Percentiles rank a stretch among this genome's conserved stretches.
These are phyloP conservation scores for Kwoniella europaea DNA, from an alignment of 768 basidiomycete genomes.

Conservation along the genomic window DNA sequence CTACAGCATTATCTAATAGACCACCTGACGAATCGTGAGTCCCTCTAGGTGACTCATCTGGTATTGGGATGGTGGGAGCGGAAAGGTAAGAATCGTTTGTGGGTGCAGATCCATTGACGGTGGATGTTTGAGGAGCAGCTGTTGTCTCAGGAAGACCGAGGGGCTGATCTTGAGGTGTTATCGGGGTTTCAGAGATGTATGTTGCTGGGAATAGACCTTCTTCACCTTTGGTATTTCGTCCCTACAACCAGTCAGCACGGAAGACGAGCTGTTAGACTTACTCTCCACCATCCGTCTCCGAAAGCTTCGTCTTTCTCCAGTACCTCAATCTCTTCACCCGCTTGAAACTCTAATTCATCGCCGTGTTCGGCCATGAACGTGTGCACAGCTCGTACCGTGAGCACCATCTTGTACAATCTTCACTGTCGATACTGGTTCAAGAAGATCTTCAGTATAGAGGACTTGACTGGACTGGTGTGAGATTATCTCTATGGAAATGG, in stretches of 20 bases:
- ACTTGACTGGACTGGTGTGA: not conserved
- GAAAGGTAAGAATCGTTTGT: conserved; percentile 15
- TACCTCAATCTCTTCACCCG: conserved; percentile 85
- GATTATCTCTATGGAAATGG: too few relatives aligned
- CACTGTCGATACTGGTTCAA: not conserved
- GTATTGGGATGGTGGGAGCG: conserved; percentile 10
- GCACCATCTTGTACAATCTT: conserved; percentile 21
- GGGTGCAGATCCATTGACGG: conserved; percentile 7
- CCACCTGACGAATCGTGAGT: conserved; percentile 23
- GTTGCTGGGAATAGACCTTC: conserved; percentile 88
- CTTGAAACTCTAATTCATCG: conserved; percentile 84
- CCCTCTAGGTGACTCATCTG: conserved; percentile 29
- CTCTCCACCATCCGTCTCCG: conserved; percentile 96
- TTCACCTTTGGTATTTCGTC: conserved; percentile 78
- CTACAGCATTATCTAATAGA: conserved; percentile 21
- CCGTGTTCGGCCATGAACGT: conserved; percentile 85
- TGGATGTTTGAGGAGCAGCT: conserved; percentile 26
- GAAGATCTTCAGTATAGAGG: not conserved
- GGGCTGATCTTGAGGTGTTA: conserved; percentile 49
- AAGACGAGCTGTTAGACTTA: conserved; percentile 54
- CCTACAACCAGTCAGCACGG: conserved; percentile 62
- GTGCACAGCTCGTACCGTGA: conserved; percentile 46
- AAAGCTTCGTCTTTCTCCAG: conserved; percentile 91
- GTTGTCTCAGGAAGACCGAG: conserved; percentile 13
- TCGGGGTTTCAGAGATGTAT: conserved; percentile 74